Base-by-base conservation (phyloP, 495 filamentous ascomycete species). In the Daldinia caldariorum region DNA sequence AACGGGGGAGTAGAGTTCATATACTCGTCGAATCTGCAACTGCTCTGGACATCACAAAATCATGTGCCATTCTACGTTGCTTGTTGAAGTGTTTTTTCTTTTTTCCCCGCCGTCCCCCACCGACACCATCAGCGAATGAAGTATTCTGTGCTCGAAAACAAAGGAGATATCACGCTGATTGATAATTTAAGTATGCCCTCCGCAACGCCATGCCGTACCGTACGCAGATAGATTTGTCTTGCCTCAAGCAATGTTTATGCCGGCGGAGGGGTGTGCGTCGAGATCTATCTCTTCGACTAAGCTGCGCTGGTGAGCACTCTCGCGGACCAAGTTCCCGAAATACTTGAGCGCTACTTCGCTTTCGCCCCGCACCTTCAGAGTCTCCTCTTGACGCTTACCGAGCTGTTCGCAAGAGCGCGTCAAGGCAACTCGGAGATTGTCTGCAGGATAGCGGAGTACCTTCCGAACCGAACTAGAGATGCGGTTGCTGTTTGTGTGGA, bases 391-490 rank as follows among this genome's bases (percentile, higher is more conserved):
- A 73, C 91, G 90, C 39, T 81, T 83, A 29, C 86, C 89, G 51
- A 97, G 88, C 74, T 96, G 86, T 76, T 97, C 92, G 32, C 97
- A 89, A 22, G 89, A 91, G 13, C 91, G 90, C 67, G 93, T 88
- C 58, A 99, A 84, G 62, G 89, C 89, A 37, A 90, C 87, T 38
- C 91, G 88, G 14, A 99, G 87, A 65, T 91, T 90, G 65, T 91
- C 89, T 31, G 94, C 92, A 0, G 96, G 95, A 73, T 90, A 87
- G 50, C 90, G 91, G 39, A 99, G 88, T 16, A 97, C 91, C 75
- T 93, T 91, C 58, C 94, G 91, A 32, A 94, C 92, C 53, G 94
- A 91, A 55, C 86, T 80, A 7, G 90, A 89, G 68, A 99, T 94
- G 29, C 95, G 91, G 29, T 85, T 84, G 69, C 91, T 86, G 82